Evolutionary conservation across 192 early-diverging fungal genomes (phyloP).

Genomic region (Coemansia aciculifera): DNA sequence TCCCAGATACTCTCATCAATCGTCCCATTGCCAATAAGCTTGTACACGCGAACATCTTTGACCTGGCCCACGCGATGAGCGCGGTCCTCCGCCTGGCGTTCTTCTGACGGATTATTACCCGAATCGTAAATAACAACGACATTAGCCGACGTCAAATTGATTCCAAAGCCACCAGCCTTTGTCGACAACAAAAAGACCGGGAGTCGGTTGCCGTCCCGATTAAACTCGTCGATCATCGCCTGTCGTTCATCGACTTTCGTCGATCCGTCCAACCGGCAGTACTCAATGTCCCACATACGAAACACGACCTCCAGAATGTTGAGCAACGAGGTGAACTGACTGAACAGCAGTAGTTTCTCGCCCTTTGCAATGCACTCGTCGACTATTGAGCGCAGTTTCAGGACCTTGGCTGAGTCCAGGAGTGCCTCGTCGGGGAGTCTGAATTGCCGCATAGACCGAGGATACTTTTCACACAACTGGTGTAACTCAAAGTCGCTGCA

Average conservation of each 20-base stretch:
- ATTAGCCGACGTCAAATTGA: constrained; percentile 77
- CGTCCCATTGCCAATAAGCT: constrained; percentile 64
- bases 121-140: constrained; percentile 75
- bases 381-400: constrained; percentile 60
- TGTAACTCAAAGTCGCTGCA: constrained; percentile 89
- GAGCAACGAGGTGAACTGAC: constrained; percentile 81
- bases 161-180: constrained; percentile 79
- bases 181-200: constrained; percentile 75
- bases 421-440: constrained; percentile 57
- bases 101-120: constrained; percentile 89
- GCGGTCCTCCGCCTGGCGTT: constrained; percentile 82
- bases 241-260: constrained; percentile 73
- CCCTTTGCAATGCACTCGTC: constrained; percentile 33
- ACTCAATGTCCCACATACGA: constrained; percentile 33
- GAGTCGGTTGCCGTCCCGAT: constrained; percentile 47
- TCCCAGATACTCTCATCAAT: constrained; percentile 63
- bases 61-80: constrained; percentile 87
- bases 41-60: constrained; percentile 74
- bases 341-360: constrained; percentile 74
- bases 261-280: constrained; percentile 63
- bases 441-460: constrained; percentile 42
- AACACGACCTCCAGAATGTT: constrained; percentile 81
- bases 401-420: constrained; percentile 79
- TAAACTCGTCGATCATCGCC: constrained; percentile 77
- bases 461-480: constrained; percentile 56